Evolutionary conservation across 2,329 filamentous ascomycete species (phyloP).

Genomic region (Exutisphaerella laricina): DNA sequence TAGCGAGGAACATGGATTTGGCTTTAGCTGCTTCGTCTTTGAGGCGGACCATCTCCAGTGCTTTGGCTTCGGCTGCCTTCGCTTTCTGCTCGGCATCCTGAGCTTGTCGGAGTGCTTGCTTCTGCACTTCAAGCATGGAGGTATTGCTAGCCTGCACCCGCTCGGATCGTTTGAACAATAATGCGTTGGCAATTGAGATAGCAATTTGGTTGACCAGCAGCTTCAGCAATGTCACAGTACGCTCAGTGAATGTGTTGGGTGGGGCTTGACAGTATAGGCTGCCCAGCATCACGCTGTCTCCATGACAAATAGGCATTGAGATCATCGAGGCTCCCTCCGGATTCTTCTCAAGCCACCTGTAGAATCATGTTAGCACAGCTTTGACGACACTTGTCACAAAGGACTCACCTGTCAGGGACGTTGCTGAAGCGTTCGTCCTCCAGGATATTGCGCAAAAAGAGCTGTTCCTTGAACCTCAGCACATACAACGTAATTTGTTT

Average conservation of each 20-base stretch:
- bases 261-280: constrained; percentile 71
- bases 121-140: constrained; percentile 72
- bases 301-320: constrained; percentile 72
- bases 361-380: not conserved
- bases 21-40: constrained; percentile 79
- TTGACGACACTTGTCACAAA: no score
- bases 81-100: constrained; percentile 69
- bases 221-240: constrained; percentile 51
- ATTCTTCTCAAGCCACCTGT: constrained; percentile 58
- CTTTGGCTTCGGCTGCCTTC: constrained; percentile 68
- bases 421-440: constrained; percentile 74
- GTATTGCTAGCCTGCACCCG: constrained; percentile 73
- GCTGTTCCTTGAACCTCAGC: constrained; percentile 67
- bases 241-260: constrained; percentile 70
- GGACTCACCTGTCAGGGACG: constrained; percentile 48
- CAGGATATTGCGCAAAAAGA: constrained; percentile 68
- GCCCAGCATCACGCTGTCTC: constrained; percentile 63
- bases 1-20: constrained; percentile 67
- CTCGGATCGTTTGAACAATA: constrained; percentile 63
- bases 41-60: constrained; percentile 71
- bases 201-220: constrained; percentile 71
- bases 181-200: constrained; percentile 59
- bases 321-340: constrained; percentile 69
- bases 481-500: constrained; percentile 73
- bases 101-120: constrained; percentile 65